A percentile compares a stretch with the other conserved stretches of the same genome.
Evolutionary conservation across 1,284 basidiomycete genomes (phyloP).

Genomic region (Pterula multifida): DNA sequence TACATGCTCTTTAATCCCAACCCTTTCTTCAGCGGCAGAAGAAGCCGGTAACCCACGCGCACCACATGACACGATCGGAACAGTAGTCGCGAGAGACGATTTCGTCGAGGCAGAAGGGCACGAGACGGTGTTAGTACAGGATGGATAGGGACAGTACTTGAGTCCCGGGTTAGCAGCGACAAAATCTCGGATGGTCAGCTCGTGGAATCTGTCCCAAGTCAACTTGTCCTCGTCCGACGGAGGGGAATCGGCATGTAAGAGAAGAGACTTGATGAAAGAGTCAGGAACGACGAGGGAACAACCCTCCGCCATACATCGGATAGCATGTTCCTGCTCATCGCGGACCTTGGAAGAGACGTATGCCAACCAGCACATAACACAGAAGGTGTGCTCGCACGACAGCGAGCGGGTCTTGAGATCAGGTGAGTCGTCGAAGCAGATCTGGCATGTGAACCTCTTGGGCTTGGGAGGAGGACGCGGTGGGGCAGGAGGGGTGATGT

Average conservation of each 20-base stretch:
- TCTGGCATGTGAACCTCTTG: conserved; percentile 71
- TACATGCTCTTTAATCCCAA: conserved; percentile 39
- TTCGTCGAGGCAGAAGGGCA: conserved; percentile 69
- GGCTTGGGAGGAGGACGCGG: conserved; percentile 15
- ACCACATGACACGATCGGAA: conserved; percentile 84
- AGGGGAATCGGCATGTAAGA: conserved; percentile 17
- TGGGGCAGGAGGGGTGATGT: conserved; percentile 15
- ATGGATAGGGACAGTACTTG: conserved; percentile 88
- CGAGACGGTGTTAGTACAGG: conserved; percentile 81
- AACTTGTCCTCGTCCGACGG: conserved; percentile 29
- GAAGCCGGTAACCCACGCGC: conserved; percentile 26
- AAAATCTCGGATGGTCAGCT: conserved; percentile 82
- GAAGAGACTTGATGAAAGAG: conserved; percentile 36
- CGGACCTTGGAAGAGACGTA: conserved; percentile 82
- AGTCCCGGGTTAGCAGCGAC: conserved; percentile 78
- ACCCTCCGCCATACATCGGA: conserved; percentile 90
- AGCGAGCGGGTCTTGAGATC: conserved; percentile 50
- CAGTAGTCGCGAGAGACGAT: conserved; percentile 64
- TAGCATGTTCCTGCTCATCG: conserved; percentile 79
- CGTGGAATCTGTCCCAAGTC: conserved; percentile 64
- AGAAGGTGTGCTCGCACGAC: conserved; percentile 75
- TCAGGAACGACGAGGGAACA: conserved; percentile 74
- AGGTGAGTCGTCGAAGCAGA: conserved; percentile 78
- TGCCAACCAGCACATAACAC: conserved; percentile 78
- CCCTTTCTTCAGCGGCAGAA: conserved; percentile 16